A percentile compares a stretch with the other conserved stretches of the same genome.
Conservation (phyloP, 2,329 filamentous ascomycete species). For the Pestalotiopsis sp. region DNA sequence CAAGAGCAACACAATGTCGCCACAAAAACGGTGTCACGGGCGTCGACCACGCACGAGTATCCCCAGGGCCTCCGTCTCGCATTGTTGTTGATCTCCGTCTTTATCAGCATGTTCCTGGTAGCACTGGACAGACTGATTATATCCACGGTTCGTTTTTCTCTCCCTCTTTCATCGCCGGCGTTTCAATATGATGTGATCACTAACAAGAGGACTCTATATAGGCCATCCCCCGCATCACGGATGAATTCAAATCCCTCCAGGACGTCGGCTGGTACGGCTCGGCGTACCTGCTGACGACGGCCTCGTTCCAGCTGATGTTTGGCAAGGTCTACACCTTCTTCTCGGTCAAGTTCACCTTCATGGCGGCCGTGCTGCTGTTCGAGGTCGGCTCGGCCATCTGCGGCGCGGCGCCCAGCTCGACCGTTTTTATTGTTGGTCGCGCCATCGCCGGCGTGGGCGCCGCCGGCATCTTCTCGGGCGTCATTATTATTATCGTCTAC, state of each 20-base stretch:
- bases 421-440: conserved; percentile 42
- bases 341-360: conserved; percentile 34
- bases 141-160: conserved; percentile 24
- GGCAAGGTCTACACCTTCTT: conserved; percentile 42
- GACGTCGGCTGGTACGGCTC: conserved; percentile 43
- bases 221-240: conserved; percentile 40
- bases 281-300: conserved; percentile 38
- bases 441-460: conserved; percentile 41
- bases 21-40: conserved; percentile 9
- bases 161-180: background rate
- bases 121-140: conserved; percentile 39
- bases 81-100: conserved; percentile 34
- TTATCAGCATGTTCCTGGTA: conserved; percentile 39
- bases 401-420: conserved; percentile 39
- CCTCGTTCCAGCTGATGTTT: conserved; percentile 40
- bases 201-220: background rate
- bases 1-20: background rate
- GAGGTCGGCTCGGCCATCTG: conserved; percentile 42
- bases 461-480: conserved; percentile 39
- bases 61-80: conserved; percentile 32
- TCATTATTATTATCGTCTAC: conserved; percentile 34
- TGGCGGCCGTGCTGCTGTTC: conserved; percentile 34
- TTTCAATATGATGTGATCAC: background rate
- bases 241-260: conserved; percentile 37
- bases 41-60: conserved; percentile 27